These are phyloP conservation scores for Ensete ventricosum DNA, from an alignment of 176 grass and related monocot species.

Conservation along the genomic window DNA sequence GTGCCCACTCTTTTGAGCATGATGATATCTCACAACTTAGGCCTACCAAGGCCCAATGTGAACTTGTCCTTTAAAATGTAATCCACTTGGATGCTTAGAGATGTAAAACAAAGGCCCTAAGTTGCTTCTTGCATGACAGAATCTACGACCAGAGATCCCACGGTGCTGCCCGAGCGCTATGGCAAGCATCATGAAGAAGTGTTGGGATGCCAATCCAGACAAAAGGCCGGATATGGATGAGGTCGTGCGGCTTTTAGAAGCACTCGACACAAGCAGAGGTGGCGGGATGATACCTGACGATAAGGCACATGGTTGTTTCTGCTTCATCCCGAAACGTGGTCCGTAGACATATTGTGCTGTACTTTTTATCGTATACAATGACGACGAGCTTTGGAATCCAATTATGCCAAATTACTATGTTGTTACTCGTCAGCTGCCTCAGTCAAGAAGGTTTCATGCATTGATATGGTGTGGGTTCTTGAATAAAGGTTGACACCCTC, in stretches of 20 bases:
- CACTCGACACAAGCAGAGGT: not conserved
- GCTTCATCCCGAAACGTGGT: not conserved
- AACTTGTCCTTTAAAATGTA: too few relatives aligned
- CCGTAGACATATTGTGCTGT: not conserved
- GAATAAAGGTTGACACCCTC: too few relatives aligned
- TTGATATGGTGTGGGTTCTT: too few relatives aligned
- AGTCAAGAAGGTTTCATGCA: too few relatives aligned
- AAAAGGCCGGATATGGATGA: slow-evolving; percentile 1
- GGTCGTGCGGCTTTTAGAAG: not conserved
- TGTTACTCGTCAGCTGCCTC: too few relatives aligned
- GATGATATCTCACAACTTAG: not conserved
- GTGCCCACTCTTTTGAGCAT: not conserved
- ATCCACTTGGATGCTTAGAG: not conserved
- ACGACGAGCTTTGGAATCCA: too few relatives aligned
- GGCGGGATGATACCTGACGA: slow-evolving; percentile 3
- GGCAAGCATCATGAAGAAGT: not conserved
- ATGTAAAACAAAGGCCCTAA: not conserved
- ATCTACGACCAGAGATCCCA: slow-evolving; percentile 1
- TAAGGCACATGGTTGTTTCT: not conserved
- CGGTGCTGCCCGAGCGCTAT: not conserved
- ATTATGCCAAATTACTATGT: too few relatives aligned
- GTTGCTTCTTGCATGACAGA: not conserved
- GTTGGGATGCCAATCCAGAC: slow-evolving; percentile 5
- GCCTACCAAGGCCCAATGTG: not conserved
- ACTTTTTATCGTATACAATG: too few relatives aligned